Evolutionary conservation across 306 rosid genomes (phyloP), one percentile per base, ranked within the genome.

Genomic region (Prunus fruticosa): DNA sequence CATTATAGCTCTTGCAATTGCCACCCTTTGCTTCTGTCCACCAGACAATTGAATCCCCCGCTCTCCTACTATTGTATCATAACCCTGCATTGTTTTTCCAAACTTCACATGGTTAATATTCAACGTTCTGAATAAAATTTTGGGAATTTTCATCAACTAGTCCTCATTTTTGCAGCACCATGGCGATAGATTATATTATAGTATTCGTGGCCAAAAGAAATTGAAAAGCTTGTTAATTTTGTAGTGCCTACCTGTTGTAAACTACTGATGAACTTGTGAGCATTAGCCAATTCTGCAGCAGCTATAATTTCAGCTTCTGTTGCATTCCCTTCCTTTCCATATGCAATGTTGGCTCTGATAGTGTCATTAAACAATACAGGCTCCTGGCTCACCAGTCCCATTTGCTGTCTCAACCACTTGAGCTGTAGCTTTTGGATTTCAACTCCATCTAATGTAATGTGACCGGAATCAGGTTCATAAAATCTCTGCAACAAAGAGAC

Each of bases 311-410:
- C 96, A 65, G 88, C 79, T 23, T 90, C 93, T 1, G 86, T 87
- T 80, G 90, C 86, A 78, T 74, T 63, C 28, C 91, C 89, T 52
- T 81, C 88, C 76, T 90, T 88, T 74, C 90, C 93, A 71, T 90
- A 90, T 46, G 91, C 91, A 75, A 88, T 88, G 62, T 88, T 86
- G 43, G 84, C 87, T n/a, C 88, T 56, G 12, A 90, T 86, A 6
- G 89, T 88, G 27, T 88, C 91, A 78, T 88, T 85, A 20, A 91
- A 88, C 51, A 91, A 14, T n/a, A 85, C 68, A 25, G 93, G 91
- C 82, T 90, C 93, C 57, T 90, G 93, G 80, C 87, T 88, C 63
- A 90, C 96, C 34, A 90, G 68, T 0, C 91, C 89, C 93, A 88
- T 90, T 13, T 88, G 90, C 43, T 82, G 91, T n/a, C 93, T 85